Evolutionary conservation across 2,329 filamentous ascomycete genomes (phyloP).

Genomic region (Ophiostoma angusticollis): DNA sequence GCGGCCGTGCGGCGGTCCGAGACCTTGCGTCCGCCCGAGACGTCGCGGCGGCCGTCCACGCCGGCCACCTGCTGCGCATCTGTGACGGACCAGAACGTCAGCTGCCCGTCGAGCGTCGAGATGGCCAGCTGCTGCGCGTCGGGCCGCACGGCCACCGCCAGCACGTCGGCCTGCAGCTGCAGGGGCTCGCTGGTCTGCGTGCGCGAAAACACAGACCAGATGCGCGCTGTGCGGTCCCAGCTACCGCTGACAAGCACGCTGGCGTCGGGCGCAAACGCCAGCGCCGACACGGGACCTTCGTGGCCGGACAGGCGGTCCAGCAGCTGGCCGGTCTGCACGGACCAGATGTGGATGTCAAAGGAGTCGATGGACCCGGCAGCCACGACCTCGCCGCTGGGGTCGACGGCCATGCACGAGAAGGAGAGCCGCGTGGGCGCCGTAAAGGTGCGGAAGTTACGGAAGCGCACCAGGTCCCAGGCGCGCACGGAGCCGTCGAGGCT

Average conservation of each 20-base stretch:
- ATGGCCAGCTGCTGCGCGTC: slow-evolving; percentile 86
- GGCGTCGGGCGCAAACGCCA: slow-evolving; percentile 82
- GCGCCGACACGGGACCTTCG: slow-evolving; percentile 79
- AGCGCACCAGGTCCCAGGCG: slow-evolving; percentile 92
- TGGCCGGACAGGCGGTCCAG: slow-evolving; percentile 85
- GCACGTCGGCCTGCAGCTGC: slow-evolving; percentile 80
- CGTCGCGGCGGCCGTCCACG: slow-evolving; percentile 80
- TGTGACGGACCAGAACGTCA: slow-evolving; percentile 88
- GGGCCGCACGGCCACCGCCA: slow-evolving; percentile 75
- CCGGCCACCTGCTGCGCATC: slow-evolving; percentile 78
- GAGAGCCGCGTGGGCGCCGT: slow-evolving; percentile 84
- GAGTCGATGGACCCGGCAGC: slow-evolving; percentile 91
- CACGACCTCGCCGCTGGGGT: slow-evolving; percentile 90
- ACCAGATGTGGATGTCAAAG: slow-evolving; percentile 97
- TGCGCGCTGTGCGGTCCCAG: slow-evolving; percentile 89
- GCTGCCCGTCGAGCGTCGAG: slow-evolving; percentile 81
- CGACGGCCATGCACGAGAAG: slow-evolving; percentile 91
- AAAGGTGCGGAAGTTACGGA: slow-evolving; percentile 94
- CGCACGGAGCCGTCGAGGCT: slow-evolving; percentile 88
- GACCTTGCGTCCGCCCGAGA: slow-evolving; percentile 81
- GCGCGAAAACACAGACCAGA: slow-evolving; percentile 91
- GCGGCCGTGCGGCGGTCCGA: slow-evolving; percentile 83
- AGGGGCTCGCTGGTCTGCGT: slow-evolving; percentile 92
- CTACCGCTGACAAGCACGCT: slow-evolving; percentile 76
- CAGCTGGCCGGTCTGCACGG: slow-evolving; percentile 90